Evolutionary conservation across 2,329 filamentous ascomycete species (phyloP).

Genomic region (Paecilomyces sp.): DNA sequence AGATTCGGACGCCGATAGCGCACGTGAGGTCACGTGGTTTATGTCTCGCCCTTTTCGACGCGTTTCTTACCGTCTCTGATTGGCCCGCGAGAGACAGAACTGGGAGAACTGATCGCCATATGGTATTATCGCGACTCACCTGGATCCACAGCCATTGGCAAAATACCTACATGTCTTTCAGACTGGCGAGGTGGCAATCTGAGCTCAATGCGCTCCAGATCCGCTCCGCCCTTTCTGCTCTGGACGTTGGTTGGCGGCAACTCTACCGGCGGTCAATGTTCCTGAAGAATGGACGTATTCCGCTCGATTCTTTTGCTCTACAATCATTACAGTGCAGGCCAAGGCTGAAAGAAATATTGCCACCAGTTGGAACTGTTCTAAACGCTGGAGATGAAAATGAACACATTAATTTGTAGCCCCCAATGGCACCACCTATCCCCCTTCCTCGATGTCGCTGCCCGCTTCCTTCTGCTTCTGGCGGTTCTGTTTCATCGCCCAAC

Average conservation of each 20-base stretch:
- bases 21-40: constrained; percentile 13
- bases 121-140: background rate
- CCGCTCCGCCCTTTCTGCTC: background rate
- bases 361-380: background rate
- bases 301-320: background rate
- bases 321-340: background rate
- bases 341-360: background rate
- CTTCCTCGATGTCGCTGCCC: constrained; percentile 14
- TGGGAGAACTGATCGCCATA: constrained; percentile 1
- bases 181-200: background rate
- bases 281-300: background rate
- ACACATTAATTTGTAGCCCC: background rate
- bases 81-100: background rate
- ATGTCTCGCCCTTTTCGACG: background rate
- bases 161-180: background rate
- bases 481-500: constrained; percentile 39
- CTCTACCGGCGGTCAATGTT: background rate
- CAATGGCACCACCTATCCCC: constrained; percentile 2
- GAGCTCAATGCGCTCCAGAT: background rate
- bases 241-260: background rate
- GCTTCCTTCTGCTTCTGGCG: constrained; percentile 24
- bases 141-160: background rate
- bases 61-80: background rate
- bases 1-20: constrained; percentile 7
- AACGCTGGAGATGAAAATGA: background rate